A percentile compares a stretch with the other conserved stretches of the same genome.
phyloP scores from a whole-genome alignment of 768 basidiomycete species.

The Phylloporus sp. region DNA sequence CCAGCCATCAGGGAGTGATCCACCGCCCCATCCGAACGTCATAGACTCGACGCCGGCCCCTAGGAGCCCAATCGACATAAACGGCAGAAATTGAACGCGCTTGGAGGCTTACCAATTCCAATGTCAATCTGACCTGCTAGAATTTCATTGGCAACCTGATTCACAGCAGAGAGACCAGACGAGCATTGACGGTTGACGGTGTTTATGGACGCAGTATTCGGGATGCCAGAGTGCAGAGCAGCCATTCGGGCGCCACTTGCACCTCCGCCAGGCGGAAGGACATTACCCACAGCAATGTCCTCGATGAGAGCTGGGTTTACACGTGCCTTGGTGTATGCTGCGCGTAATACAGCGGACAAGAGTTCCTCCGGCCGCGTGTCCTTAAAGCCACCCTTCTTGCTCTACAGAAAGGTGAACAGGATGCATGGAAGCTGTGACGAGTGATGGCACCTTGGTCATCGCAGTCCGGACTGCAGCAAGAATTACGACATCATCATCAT shows the following conservation, averaged over 20 bases:
- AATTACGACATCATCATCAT: constrained; percentile 87
- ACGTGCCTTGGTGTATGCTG: constrained; percentile 60
- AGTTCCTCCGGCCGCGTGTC: constrained; percentile 83
- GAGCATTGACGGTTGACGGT: constrained; percentile 93
- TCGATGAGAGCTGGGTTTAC: constrained; percentile 82
- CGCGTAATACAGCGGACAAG: constrained; percentile 71
- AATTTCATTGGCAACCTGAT: constrained; percentile 81
- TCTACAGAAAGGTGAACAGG: constrained; percentile 37
- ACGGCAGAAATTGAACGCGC: neutral
- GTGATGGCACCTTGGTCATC: constrained; percentile 69
- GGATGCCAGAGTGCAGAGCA: constrained; percentile 80
- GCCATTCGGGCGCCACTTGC: constrained; percentile 84
- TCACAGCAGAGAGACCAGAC: constrained; percentile 77
- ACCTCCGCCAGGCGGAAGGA: constrained; percentile 83
- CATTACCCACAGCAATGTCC: constrained; percentile 84
- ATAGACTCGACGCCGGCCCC: constrained; percentile 90
- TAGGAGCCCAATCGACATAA: constrained; percentile 24
- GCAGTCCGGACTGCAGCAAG: constrained; percentile 86
- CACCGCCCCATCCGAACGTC: constrained; percentile 70
- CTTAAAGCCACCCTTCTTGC: constrained; percentile 86
- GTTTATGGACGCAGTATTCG: constrained; percentile 66
- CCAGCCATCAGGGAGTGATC: constrained; percentile 51
- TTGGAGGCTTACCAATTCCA: constrained; percentile 65
- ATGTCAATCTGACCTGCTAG: constrained; percentile 77
- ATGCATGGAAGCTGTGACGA: neutral